Percentiles rank a stretch among this genome's conserved stretches.
phyloP scores from a whole-genome alignment of 495 filamentous ascomycete genomes.

The Penicillium roqueforti region DNA sequence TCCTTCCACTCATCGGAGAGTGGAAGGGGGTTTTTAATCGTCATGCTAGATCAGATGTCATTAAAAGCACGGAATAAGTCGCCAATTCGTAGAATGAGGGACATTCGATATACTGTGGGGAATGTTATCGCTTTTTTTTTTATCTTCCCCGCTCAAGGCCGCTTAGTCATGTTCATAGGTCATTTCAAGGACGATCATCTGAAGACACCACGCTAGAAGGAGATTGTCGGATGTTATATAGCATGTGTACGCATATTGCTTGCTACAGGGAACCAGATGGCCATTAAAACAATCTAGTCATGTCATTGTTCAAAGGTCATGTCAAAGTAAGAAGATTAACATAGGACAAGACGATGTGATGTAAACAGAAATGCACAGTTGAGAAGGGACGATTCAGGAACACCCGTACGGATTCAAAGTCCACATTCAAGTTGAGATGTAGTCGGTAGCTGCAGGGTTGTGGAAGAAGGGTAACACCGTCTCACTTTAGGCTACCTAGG shows the following conservation, averaged over 20 bases:
- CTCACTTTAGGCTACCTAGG: neutral
- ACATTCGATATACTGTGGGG: constrained; percentile 1
- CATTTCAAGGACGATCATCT: neutral
- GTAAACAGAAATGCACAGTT: too few species aligned
- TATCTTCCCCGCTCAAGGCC: neutral
- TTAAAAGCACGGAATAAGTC: neutral
- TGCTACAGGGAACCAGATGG: too few species aligned
- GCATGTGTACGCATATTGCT: too few species aligned
- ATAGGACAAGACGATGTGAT: too few species aligned
- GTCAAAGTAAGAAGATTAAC: too few species aligned
- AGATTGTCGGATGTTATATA: too few species aligned
- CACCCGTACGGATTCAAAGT: neutral
- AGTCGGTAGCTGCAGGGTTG: too few species aligned
- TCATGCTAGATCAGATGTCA: constrained; percentile 13
- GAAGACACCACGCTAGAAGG: neutral
- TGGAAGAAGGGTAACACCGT: neutral
- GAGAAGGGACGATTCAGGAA: too few species aligned
- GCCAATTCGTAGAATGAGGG: constrained; percentile 1
- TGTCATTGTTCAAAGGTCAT: too few species aligned
- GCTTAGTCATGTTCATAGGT: neutral
- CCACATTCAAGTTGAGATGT: neutral
- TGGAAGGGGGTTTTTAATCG: constrained; percentile 49
- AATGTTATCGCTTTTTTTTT: constrained; percentile 7
- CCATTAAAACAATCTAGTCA: too few species aligned
- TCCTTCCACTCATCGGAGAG: constrained; percentile 52